Conservation (phyloP, 169 alveolate species). For the Cryptosporidium bovis region DNA sequence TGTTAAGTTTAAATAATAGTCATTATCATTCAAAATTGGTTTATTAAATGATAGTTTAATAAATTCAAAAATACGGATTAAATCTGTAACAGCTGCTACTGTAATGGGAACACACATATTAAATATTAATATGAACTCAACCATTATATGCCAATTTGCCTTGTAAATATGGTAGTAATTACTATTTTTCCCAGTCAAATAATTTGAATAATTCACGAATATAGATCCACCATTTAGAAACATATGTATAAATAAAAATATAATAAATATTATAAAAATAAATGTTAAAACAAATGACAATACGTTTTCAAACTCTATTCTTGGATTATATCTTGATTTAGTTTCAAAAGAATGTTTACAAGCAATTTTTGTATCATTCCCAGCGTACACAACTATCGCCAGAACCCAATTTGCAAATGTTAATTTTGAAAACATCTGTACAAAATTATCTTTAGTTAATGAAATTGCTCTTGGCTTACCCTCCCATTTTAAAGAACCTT, state of each 20-base stretch:
- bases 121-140: conserved; percentile 42
- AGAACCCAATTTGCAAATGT: conserved; percentile 72
- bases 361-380: conserved; percentile 60
- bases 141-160: conserved; percentile 2
- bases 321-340: conserved; percentile 5
- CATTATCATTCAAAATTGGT: not conserved
- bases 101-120: conserved; percentile 51
- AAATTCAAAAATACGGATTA: conserved; percentile 30
- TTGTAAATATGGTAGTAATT: not conserved
- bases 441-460: conserved; percentile 49
- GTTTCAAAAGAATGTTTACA: conserved; percentile 13
- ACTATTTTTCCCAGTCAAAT: not conserved
- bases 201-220: not conserved
- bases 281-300: conserved; percentile 11
- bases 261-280: not conserved
- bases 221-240: conserved; percentile 1
- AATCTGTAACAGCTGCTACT: conserved; percentile 42
- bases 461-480: conserved; percentile 69
- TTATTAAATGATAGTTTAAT: conserved; percentile 31
- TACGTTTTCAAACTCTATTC: conserved; percentile 12
- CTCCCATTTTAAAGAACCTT: conserved; percentile 71
- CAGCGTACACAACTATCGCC: conserved; percentile 69
- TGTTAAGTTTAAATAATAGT: not conserved
- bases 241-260: not conserved
- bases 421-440: conserved; percentile 59